phyloP scores from a whole-genome alignment of 2,329 filamentous ascomycete genomes.

The Aspergillus hiratsukae region DNA sequence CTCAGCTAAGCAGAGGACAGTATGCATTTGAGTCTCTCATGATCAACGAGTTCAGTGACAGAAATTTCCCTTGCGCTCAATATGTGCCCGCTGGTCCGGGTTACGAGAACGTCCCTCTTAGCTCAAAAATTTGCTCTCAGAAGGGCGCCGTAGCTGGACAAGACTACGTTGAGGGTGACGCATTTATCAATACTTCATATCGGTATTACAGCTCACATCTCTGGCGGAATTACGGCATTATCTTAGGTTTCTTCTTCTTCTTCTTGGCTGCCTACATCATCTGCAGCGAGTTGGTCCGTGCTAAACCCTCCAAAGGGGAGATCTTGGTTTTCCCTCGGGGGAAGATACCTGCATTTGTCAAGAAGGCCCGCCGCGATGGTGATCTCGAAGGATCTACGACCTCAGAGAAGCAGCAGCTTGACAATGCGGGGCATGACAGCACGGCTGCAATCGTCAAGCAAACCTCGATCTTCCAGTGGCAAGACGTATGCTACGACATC shows the following conservation, averaged over 20 bases:
- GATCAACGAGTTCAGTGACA: constrained; percentile 73
- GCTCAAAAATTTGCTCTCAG: constrained; percentile 52
- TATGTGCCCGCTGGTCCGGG: constrained; percentile 42
- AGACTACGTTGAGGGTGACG: constrained; percentile 53
- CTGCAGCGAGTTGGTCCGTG: constrained; percentile 55
- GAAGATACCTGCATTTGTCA: constrained; percentile 51
- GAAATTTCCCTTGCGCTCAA: constrained; percentile 51
- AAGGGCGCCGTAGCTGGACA: constrained; percentile 55
- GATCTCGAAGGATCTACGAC: constrained; percentile 19
- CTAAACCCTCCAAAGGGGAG: constrained; percentile 69
- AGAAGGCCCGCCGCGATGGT: constrained; percentile 18
- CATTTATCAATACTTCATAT: constrained; percentile 53
- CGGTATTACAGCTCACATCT: constrained; percentile 54
- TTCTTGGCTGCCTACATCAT: constrained; percentile 59
- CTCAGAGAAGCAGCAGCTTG: constrained; percentile 54
- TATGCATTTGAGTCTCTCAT: constrained; percentile 80
- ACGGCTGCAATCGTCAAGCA: constrained; percentile 65
- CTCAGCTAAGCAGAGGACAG: constrained; percentile 4
- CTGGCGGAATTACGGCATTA: constrained; percentile 66
- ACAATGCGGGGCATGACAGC: constrained; percentile 69
- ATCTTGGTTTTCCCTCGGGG: constrained; percentile 68
- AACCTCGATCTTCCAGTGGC: constrained; percentile 79
- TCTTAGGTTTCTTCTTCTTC: constrained; percentile 58
- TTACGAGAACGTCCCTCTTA: constrained; percentile 36
- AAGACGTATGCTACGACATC: constrained; percentile 75